Conservation (phyloP, 2,329 filamentous ascomycete genomes). For the Helminthosporium solani region DNA sequence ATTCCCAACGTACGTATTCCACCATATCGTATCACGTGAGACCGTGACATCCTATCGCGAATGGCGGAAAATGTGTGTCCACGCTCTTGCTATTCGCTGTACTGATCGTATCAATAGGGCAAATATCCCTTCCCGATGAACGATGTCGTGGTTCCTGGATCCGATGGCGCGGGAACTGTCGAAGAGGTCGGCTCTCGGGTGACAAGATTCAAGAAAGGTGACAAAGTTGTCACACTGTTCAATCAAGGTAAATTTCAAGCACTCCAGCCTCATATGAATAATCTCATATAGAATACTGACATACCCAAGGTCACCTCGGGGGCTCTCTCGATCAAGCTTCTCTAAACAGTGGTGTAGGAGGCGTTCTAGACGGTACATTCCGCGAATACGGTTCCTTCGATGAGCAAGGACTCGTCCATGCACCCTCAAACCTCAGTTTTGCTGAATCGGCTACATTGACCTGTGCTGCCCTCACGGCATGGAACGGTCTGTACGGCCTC, state of each 20-base stretch:
- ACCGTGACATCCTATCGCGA: background rate
- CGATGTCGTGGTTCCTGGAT: slow-evolving; percentile 48
- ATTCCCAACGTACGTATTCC: slow-evolving; percentile 43
- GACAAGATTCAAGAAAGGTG: slow-evolving; percentile 55
- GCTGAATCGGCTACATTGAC: slow-evolving; percentile 50
- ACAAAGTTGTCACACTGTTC: slow-evolving; percentile 1
- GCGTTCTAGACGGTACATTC: slow-evolving; percentile 66
- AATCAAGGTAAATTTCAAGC: too few species aligned
- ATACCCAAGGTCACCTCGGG: slow-evolving; percentile 56
- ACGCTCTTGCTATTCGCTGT: background rate
- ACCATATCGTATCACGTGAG: background rate
- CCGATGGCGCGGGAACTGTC: slow-evolving; percentile 56
- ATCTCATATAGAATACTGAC: too few species aligned
- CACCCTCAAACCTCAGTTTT: slow-evolving; percentile 58
- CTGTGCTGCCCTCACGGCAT: slow-evolving; percentile 49
- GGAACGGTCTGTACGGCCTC: slow-evolving; percentile 56
- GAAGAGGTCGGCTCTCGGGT: slow-evolving; percentile 58
- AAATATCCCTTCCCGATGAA: slow-evolving; percentile 48
- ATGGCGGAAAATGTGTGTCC: too few species aligned
- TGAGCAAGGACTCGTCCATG: slow-evolving; percentile 65
- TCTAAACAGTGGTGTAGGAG: slow-evolving; percentile 63
- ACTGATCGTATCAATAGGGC: slow-evolving; percentile 29
- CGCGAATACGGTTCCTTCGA: slow-evolving; percentile 67
- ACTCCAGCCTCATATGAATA: too few species aligned
- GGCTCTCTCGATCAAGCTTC: slow-evolving; percentile 46